These are phyloP conservation scores for Lipomyces spencermartinsiae DNA, from an alignment of 805 yeast species.

Conservation along the genomic window DNA sequence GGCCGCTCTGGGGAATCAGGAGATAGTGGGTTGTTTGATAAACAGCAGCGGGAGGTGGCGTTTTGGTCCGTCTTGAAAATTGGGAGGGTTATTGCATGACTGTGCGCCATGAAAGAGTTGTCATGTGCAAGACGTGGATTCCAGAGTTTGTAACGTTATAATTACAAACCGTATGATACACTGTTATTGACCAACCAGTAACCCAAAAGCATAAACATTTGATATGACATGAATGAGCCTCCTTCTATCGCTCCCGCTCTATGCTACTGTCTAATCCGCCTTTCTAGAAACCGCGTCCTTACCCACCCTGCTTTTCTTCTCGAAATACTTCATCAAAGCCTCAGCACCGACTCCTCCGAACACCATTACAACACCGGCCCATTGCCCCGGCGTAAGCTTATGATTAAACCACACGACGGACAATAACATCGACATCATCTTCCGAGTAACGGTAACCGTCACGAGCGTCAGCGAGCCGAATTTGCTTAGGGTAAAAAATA, in stretches of 20 bases:
- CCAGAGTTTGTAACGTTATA: neutral
- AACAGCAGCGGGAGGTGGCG: slow-evolving; percentile 25
- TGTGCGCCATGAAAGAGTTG: neutral
- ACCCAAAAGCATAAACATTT: neutral
- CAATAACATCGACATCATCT: slow-evolving; percentile 92
- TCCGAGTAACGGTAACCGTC: slow-evolving; percentile 94
- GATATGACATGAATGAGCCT: neutral
- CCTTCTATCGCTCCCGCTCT: neutral
- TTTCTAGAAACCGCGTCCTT: neutral
- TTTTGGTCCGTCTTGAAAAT: slow-evolving; percentile 25
- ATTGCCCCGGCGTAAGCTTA: slow-evolving; percentile 63
- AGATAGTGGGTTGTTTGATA: neutral
- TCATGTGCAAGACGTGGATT: neutral
- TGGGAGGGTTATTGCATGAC: slow-evolving; percentile 17
- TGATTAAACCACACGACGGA: slow-evolving; percentile 92
- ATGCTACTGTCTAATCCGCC: neutral
- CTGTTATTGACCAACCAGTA: neutral
- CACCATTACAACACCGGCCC: slow-evolving; percentile 80
- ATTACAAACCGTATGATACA: neutral
- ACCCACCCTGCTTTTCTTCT: slow-evolving; percentile 14
- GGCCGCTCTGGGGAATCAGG: neutral
- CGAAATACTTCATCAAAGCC: slow-evolving; percentile 50
- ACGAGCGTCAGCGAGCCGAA: slow-evolving; percentile 86
- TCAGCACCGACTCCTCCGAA: slow-evolving; percentile 87
- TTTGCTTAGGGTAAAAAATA: slow-evolving; percentile 79